phyloP scores from a whole-genome alignment of 139 green algal species.

The Chlorella sp. region DNA sequence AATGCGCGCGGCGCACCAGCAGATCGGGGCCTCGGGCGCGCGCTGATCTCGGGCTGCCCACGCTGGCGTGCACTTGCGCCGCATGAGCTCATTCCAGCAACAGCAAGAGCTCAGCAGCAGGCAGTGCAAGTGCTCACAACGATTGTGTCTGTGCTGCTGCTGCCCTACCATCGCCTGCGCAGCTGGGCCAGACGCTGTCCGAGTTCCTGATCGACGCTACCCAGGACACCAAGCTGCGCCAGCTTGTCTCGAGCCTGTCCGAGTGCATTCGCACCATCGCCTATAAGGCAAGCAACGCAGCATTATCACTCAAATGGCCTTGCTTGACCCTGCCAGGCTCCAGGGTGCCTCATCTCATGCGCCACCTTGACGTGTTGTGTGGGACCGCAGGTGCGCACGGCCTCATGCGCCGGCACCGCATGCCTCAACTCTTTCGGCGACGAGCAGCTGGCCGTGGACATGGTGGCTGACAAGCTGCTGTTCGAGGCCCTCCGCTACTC shows the following conservation, averaged over 20 bases:
- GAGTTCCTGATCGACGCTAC: slow-evolving; percentile 87
- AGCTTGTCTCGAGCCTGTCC: slow-evolving; percentile 86
- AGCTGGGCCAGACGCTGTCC: slow-evolving; percentile 86
- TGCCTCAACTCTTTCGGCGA: slow-evolving; percentile 95
- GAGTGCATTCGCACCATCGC: slow-evolving; percentile 90
- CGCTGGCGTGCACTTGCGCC: no score
- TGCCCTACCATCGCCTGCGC: no score
- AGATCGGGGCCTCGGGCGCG: no score
- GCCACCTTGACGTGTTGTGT: no score
- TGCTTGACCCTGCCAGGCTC: no score
- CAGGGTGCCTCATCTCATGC: no score
- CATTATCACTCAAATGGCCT: background rate
- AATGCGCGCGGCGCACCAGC: no score
- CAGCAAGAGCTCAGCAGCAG: no score
- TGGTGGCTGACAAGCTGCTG: slow-evolving; percentile 91
- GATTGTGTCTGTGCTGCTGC: no score
- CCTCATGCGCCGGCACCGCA: slow-evolving; percentile 75
- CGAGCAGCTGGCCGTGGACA: slow-evolving; percentile 91
- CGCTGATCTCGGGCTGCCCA: no score
- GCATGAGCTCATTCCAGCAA: no score
- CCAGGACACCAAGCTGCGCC: slow-evolving; percentile 79
- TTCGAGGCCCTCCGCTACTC: slow-evolving; percentile 87
- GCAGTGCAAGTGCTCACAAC: no score
- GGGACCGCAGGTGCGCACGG: slow-evolving; percentile 69
- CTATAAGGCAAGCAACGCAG: slow-evolving; percentile 88